Percentiles rank a stretch among this genome's conserved stretches.
Conservation (phyloP, 805 yeast genomes). For the Lipomyces mesembrius region DNA sequence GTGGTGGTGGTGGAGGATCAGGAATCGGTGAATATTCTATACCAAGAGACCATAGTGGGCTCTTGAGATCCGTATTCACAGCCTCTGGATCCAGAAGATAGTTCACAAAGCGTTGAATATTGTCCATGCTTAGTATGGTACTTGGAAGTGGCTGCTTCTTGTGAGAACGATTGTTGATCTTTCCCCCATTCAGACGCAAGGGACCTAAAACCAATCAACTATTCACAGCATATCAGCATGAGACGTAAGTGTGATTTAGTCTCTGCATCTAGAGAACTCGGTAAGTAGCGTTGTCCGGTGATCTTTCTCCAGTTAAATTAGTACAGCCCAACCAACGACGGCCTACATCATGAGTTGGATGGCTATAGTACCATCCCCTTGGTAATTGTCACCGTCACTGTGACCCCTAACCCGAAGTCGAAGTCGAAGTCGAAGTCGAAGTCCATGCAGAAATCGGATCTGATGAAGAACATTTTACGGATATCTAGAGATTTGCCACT, state of each 20-base stretch:
- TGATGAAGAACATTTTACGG: too few species aligned
- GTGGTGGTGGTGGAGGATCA: conserved; percentile 13
- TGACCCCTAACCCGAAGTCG: conserved; percentile 1
- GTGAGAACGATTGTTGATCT: background rate
- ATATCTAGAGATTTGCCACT: too few species aligned
- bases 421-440: background rate
- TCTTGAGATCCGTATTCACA: conserved; percentile 47
- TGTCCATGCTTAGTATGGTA: conserved; percentile 18
- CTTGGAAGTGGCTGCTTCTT: background rate
- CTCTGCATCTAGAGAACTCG: background rate
- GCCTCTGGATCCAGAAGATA: conserved; percentile 53
- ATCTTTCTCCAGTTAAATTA: background rate
- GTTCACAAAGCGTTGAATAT: conserved; percentile 49
- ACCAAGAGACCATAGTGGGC: conserved; percentile 53
- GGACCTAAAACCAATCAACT: background rate
- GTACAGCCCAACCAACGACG: background rate
- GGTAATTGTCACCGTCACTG: background rate
- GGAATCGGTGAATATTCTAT: conserved; percentile 42
- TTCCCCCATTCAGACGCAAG: background rate
- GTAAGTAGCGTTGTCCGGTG: background rate
- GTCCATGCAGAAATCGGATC: too few species aligned
- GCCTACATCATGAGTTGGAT: background rate
- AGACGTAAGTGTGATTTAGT: background rate
- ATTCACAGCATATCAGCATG: background rate
- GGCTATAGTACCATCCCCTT: background rate